Evolutionary conservation across 371 early-diverging fungal species (phyloP).

Genomic region (Zancudomyces culisetae): DNA sequence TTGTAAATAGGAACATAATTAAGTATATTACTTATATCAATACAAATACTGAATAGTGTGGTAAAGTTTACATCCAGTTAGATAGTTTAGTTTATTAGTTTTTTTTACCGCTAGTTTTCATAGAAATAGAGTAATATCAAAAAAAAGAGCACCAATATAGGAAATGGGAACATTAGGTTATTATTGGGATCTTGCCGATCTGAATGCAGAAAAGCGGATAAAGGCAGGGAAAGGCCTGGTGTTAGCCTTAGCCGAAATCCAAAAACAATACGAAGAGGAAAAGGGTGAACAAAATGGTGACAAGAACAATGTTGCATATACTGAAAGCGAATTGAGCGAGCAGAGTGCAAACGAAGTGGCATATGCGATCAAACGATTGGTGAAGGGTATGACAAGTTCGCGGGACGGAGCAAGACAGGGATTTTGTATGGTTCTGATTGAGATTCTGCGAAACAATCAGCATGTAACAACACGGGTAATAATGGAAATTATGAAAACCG

Average conservation of each 20-base stretch:
- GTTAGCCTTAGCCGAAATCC: slow-evolving; percentile 28
- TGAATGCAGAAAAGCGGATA: slow-evolving; percentile 33
- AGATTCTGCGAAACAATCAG: slow-evolving; percentile 29
- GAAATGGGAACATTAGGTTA: slow-evolving; percentile 25
- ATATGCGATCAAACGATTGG: slow-evolving; percentile 72
- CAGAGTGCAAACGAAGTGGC: slow-evolving; percentile 53
- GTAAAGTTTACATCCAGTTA: no score
- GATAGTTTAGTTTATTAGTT: no score
- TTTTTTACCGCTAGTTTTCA: no score
- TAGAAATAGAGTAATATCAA: no score
- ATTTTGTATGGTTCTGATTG: slow-evolving; percentile 79
- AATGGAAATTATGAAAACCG: slow-evolving; percentile 42
- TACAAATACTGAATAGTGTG: no score
- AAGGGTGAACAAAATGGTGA: slow-evolving; percentile 2
- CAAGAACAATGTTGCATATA: slow-evolving; percentile 11
- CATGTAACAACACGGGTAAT: slow-evolving; percentile 35
- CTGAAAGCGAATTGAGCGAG: slow-evolving; percentile 41
- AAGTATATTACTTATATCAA: no score
- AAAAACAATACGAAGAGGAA: slow-evolving; percentile 8
- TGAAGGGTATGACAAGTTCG: slow-evolving; percentile 70
- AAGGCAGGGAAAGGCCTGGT: slow-evolving; percentile 37
- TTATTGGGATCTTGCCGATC: slow-evolving; percentile 44
- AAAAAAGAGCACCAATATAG: no score
- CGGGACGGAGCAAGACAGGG: slow-evolving; percentile 87
- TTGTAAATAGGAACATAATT: no score